Evolutionary conservation across 192 early-diverging fungal species (phyloP).

Genomic region (Linnemannia zychae): DNA sequence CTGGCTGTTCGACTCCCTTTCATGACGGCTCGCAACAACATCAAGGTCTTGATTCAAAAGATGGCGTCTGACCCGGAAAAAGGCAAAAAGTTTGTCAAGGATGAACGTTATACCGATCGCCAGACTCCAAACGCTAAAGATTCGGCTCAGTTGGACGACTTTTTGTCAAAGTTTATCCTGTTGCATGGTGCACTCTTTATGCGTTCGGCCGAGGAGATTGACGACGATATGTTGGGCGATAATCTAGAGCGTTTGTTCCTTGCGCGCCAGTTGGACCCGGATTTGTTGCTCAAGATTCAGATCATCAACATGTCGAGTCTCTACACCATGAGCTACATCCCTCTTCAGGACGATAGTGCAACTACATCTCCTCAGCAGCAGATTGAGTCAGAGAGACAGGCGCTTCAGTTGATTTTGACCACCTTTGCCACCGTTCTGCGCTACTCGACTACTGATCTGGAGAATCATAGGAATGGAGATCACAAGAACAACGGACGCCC

Average conservation of each 20-base stretch:
- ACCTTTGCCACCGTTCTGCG: slow-evolving; percentile 49
- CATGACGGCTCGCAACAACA: slow-evolving; percentile 63
- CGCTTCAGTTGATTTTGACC: slow-evolving; percentile 39
- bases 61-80: slow-evolving; percentile 41
- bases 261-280: slow-evolving; percentile 41
- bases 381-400: slow-evolving; percentile 35
- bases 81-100: slow-evolving; percentile 37
- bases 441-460: slow-evolving; percentile 29
- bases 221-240: slow-evolving; percentile 17
- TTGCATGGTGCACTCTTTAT: slow-evolving; percentile 58
- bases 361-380: slow-evolving; percentile 30
- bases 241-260: slow-evolving; percentile 32
- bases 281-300: slow-evolving; percentile 52
- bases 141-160: slow-evolving; percentile 32
- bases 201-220: slow-evolving; percentile 40
- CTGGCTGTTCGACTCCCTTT: slow-evolving; percentile 63
- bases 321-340: slow-evolving; percentile 54
- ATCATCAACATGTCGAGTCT: slow-evolving; percentile 57
- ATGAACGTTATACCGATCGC: slow-evolving; percentile 43
- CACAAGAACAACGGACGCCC: slow-evolving; percentile 43
- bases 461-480: slow-evolving; percentile 46
- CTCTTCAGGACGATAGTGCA: slow-evolving; percentile 38
- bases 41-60: slow-evolving; percentile 59
- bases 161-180: slow-evolving; percentile 54
- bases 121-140: slow-evolving; percentile 41